A percentile compares a stretch with the other conserved stretches of the same genome.
These are phyloP conservation scores for Omphalea diandra DNA, from an alignment of 441 rosid species.

Conservation along the genomic window DNA sequence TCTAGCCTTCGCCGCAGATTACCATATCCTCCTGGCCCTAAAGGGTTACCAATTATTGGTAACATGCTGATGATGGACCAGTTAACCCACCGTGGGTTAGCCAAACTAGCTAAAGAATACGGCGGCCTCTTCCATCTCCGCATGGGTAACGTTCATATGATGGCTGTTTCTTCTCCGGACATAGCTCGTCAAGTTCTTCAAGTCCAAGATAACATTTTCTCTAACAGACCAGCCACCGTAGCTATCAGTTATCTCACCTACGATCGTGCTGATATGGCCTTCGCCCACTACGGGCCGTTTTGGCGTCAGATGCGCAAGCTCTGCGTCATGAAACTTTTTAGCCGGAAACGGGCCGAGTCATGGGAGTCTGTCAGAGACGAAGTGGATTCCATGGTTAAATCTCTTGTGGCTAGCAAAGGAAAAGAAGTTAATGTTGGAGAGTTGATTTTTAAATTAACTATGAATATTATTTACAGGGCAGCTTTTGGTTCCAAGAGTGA, in stretches of 20 bases:
- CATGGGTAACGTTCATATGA: slow-evolving; percentile 77
- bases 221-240: slow-evolving; percentile 80
- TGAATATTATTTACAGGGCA: slow-evolving; percentile 72
- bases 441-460: slow-evolving; percentile 61
- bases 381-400: slow-evolving; percentile 52
- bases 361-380: slow-evolving; percentile 93
- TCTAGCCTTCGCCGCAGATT: slow-evolving; percentile 33
- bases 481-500: slow-evolving; percentile 70
- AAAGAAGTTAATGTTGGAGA: slow-evolving; percentile 70
- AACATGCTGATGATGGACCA: slow-evolving; percentile 90
- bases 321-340: slow-evolving; percentile 83
- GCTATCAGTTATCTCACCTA: slow-evolving; percentile 86
- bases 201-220: slow-evolving; percentile 76
- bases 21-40: slow-evolving; percentile 85
- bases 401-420: slow-evolving; percentile 46
- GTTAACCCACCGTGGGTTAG: slow-evolving; percentile 84
- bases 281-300: slow-evolving; percentile 91
- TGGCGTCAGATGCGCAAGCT: slow-evolving; percentile 98
- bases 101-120: slow-evolving; percentile 52
- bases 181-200: slow-evolving; percentile 79
- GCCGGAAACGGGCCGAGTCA: slow-evolving; percentile 89
- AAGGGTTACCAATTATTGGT: slow-evolving; percentile 83
- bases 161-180: slow-evolving; percentile 68
- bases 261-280: slow-evolving; percentile 92
- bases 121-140: slow-evolving; percentile 80